Conservation (phyloP, 768 basidiomycete species). For the Coprinopsis cinerea region DNA sequence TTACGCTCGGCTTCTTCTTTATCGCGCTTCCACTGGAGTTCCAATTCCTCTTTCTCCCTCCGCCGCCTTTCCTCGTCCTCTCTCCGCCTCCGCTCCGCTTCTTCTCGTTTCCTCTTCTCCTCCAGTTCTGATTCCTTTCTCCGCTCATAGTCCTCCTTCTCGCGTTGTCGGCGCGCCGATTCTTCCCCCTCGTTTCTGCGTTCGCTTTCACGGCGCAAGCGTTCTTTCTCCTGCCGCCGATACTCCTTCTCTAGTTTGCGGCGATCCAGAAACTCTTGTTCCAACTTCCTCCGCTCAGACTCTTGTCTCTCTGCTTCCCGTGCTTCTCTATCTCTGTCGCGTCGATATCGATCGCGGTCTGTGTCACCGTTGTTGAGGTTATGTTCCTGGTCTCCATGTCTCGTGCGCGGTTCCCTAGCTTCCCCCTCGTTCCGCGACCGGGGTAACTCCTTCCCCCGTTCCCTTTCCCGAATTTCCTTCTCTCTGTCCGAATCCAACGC, state of each 20-base stretch:
- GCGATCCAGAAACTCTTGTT: background rate
- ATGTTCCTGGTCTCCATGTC: too few relatives aligned
- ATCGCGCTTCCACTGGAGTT: too few relatives aligned
- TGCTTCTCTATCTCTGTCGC: background rate
- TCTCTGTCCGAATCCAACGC: constrained; percentile 3
- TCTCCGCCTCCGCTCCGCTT: constrained; percentile 12
- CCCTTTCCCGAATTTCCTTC: constrained; percentile 5
- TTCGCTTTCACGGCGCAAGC: too few relatives aligned
- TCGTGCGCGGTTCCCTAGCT: too few relatives aligned
- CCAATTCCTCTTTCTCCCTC: constrained; percentile 11
- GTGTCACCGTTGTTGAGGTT: background rate
- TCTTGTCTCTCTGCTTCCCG: too few relatives aligned
- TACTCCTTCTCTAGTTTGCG: background rate
- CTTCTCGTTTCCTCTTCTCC: constrained; percentile 2
- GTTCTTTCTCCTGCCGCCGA: background rate
- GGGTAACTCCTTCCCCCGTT: background rate
- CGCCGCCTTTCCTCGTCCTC: constrained; percentile 9
- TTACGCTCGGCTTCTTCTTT: constrained; percentile 3
- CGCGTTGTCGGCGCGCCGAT: too few relatives aligned
- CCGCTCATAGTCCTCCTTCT: background rate
- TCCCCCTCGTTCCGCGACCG: background rate
- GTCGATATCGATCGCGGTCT: background rate
- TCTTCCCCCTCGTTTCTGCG: too few relatives aligned
- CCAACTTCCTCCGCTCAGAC: constrained; percentile 3
- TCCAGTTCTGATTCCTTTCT: background rate